Base-by-base conservation (phyloP, 2,329 filamentous ascomycete species). In the Calonectria hawksworthii region DNA sequence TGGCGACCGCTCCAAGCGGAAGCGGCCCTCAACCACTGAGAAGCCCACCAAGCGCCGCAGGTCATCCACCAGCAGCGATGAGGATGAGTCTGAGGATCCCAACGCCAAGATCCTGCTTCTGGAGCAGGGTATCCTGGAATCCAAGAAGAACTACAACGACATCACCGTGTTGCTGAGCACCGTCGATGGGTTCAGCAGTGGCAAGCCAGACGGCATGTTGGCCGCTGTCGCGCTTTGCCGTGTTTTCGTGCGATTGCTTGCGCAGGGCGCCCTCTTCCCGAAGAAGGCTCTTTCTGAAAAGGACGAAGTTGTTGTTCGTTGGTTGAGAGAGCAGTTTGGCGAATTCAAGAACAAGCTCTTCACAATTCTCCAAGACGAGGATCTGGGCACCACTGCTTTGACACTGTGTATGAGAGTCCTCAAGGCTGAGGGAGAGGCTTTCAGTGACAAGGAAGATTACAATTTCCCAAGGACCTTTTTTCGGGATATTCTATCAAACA, bases 101-200 rank as follows among this genome's bases (percentile, higher is more conserved):
- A 90, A 93, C 82, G 89, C 91, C 71, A 90, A 92, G 76, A 94
- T 98, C 74, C 86, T 96, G 52, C 86, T 92, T 69, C 90, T 98
- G 70, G 96, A 98, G 86, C 89, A 92, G 76, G 93, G 94, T 72
- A 96, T 99, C 70, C 86, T 96, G 75, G 93, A 97, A 84, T 98
- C 96, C 65, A 94, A 93, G 82, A 95, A 96, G 84, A 92, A 98
- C 86, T 98, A 98, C 89, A 98, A 98, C 88, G 95, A 98, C 83
- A 96, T 99, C 81, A 90, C 92, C 10, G 91, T 90, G 14, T 86
- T 99, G 47, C 88, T 98, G 59, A 89, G 89, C 52, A 90, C 80
- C 21, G 84, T 86, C 56, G 92, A 80, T 85, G 92, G 47, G 83
- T 83, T 82, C 65, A 77, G 90, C 81, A 87, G 86, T 44, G 86